Evolutionary conservation across 352 stramenopile genomes (phyloP).

Genomic region (Pythium sukuiense): DNA sequence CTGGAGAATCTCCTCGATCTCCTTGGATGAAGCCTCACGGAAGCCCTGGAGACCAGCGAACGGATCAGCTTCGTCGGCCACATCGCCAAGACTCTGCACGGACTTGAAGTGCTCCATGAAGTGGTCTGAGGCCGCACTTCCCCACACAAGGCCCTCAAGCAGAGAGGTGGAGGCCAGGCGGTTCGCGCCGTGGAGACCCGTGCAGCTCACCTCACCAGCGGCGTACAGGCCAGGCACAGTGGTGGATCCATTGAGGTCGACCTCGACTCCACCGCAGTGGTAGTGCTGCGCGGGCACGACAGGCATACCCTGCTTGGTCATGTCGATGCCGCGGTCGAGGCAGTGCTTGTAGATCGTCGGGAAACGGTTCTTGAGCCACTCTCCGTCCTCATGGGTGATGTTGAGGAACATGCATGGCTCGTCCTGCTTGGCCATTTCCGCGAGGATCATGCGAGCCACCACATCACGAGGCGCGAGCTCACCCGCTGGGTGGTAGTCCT

Average conservation of each 20-base stretch:
- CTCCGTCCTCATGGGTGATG: constrained; percentile 86
- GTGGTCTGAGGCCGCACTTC: constrained; percentile 83
- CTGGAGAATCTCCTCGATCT: constrained; percentile 62
- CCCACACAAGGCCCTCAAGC: constrained; percentile 94
- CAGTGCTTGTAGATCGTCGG: constrained; percentile 87
- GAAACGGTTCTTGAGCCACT: constrained; percentile 88
- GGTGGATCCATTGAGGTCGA: constrained; percentile 86
- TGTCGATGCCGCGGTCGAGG: constrained; percentile 83
- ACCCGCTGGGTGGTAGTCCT: constrained; percentile 91
- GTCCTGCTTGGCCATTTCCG: constrained; percentile 83
- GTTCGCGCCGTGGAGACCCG: constrained; percentile 94
- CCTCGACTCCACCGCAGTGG: constrained; percentile 91
- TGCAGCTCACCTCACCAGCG: constrained; percentile 93
- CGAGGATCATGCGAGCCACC: constrained; percentile 90
- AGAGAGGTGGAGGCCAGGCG: constrained; percentile 92
- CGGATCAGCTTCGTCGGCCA: constrained; percentile 30
- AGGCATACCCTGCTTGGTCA: constrained; percentile 88
- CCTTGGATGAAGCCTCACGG: constrained; percentile 45
- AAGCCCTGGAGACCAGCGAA: constrained; percentile 41
- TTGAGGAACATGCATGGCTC: constrained; percentile 91
- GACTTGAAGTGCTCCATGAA: constrained; percentile 34
- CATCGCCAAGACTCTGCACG: constrained; percentile 21
- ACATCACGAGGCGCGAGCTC: constrained; percentile 93
- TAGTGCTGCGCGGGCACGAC: constrained; percentile 95
- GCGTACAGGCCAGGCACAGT: constrained; percentile 86